A percentile compares a stretch with the other conserved stretches of the same genome.
phyloP scores from a whole-genome alignment of 441 rosid genomes.

The Rhodomyrtus psidioides region DNA sequence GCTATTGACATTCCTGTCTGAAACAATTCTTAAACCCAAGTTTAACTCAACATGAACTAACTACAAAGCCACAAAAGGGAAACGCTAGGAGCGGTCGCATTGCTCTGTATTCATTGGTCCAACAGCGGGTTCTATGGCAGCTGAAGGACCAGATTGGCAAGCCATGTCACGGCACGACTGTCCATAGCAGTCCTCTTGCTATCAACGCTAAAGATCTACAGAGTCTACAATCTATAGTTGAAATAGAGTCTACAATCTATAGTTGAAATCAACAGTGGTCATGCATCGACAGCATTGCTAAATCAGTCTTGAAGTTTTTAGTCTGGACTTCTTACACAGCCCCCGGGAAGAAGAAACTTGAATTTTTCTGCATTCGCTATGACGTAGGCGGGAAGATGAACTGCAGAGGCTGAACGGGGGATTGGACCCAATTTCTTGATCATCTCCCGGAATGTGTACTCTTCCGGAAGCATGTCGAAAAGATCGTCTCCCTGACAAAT shows the following conservation, averaged over 20 bases:
- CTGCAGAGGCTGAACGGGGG: constrained; percentile 66
- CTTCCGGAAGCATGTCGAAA: constrained; percentile 86
- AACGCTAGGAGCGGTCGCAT: background rate
- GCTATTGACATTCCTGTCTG: background rate
- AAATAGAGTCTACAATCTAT: no score
- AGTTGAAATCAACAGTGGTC: background rate
- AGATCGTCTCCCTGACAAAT: constrained; percentile 68
- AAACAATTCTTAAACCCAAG: background rate
- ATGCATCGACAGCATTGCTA: background rate
- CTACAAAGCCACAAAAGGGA: background rate
- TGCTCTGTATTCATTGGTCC: background rate
- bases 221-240: no score
- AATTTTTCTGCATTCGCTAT: constrained; percentile 63
- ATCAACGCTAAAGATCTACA: background rate
- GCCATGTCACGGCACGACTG: background rate
- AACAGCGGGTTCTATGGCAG: background rate
- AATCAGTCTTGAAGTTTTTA: background rate
- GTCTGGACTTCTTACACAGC: constrained; percentile 44
- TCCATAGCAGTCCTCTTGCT: background rate
- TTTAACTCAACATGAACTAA: background rate
- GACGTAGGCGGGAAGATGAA: constrained; percentile 75
- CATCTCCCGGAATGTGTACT: constrained; percentile 61
- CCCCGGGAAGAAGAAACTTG: constrained; percentile 79
- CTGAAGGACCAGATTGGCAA: background rate
- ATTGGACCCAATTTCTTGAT: constrained; percentile 73